Evolutionary conservation across 371 early-diverging fungal genomes (phyloP), one percentile per base, ranked within the genome.

Genomic region (Parasitella parasitica): DNA sequence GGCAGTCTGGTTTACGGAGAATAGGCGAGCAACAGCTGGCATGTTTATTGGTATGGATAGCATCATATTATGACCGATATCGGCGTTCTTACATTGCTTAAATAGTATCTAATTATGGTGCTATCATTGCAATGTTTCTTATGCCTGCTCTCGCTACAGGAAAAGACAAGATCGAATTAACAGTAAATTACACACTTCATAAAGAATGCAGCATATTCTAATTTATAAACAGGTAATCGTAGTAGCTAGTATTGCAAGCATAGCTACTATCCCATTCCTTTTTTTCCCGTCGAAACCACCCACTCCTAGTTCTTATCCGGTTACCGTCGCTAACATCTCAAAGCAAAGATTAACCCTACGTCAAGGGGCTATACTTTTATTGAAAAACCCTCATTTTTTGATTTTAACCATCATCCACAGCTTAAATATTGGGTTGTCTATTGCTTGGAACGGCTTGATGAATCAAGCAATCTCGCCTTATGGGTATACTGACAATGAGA

Each of bases 391-490:
- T 16, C 75, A 78, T 63, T 90, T 86, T 72, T 63, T 81, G 52
- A 72, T 87, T 37, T 64, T 90, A 24, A 75, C 77, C 56, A 61
- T 77, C 30, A 57, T 85, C 48, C 84, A 86, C 61, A 83, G 85
- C 12, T 64, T 82, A 27, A 79, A 84, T 62, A 76, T 87, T 49
- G 90, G 89, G 3, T 71, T 86, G 51, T 88, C 86, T 64, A 85
- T 85, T 54, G 81, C 86, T 41, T 83, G 84, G 74, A 77, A 82
- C 16, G 87, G 85, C 13, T 68, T 88, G 8, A 77, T 88, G 59
- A 77, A 81, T 28, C 81, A 85, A 60, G 85, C 84, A 49, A 71
- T 87, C 12, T 67, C 69, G 15, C 90, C 90, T 13, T 89, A 83
- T 64, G 89, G 87, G 12, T 90, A 89, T 63, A 59, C 76, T 1